Percentiles rank a stretch among this genome's conserved stretches.
These are phyloP conservation scores for Penicillium odoratum DNA, from an alignment of 495 filamentous ascomycete genomes.

Conservation along the genomic window DNA sequence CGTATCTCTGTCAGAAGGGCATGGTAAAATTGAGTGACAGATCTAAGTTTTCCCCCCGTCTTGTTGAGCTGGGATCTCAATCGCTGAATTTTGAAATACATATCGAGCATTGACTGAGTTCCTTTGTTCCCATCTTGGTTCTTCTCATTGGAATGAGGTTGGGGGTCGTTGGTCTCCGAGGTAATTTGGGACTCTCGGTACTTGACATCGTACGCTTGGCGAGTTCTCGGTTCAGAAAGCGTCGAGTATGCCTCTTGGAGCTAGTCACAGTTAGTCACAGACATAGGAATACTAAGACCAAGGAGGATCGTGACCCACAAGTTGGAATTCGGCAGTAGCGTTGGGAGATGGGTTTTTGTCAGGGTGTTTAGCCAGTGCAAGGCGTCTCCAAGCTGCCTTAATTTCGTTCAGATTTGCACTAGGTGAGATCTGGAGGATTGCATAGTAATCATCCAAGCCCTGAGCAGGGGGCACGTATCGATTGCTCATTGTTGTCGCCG, in stretches of 20 bases:
- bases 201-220: background rate
- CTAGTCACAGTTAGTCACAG: background rate
- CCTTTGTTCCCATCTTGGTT: too few species aligned
- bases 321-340: background rate
- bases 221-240: background rate
- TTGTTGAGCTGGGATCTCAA: too few species aligned
- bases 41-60: too few species aligned
- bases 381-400: background rate
- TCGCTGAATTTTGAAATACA: too few species aligned
- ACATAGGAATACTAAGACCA: background rate
- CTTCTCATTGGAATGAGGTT: too few species aligned
- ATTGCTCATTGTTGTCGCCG: too few species aligned
- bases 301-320: background rate
- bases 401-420: background rate
- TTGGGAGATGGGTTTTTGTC: background rate
- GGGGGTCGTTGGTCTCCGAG: background rate
- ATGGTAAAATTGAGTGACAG: too few species aligned
- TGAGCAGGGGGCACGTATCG: too few species aligned
- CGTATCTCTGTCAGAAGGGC: too few species aligned
- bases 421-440: background rate
- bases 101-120: too few species aligned
- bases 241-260: background rate
- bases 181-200: background rate
- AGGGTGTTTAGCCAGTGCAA: background rate
- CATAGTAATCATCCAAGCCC: background rate